phyloP scores from a whole-genome alignment of 805 yeast genomes.

The Alloascoidea hylecoeti region DNA sequence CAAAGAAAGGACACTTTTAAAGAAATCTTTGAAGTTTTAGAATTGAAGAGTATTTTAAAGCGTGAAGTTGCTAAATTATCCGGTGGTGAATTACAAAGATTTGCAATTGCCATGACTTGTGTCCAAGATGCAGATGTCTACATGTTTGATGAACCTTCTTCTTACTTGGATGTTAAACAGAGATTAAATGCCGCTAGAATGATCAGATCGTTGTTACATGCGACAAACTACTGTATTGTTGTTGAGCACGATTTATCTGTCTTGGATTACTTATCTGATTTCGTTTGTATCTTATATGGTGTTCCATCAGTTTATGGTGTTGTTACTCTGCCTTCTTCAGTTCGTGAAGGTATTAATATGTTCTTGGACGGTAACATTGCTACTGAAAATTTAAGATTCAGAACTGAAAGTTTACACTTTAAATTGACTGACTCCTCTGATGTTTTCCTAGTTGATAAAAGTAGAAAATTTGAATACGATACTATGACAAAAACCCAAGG shows the following conservation, averaged over 20 bases:
- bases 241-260: conserved; percentile 99
- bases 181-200: conserved; percentile 95
- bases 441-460: conserved; percentile 58
- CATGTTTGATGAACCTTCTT: conserved; percentile 99
- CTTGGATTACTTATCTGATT: conserved; percentile 92
- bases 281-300: conserved; percentile 93
- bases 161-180: conserved; percentile 96
- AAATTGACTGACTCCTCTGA: conserved; percentile 86
- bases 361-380: conserved; percentile 97
- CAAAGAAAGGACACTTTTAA: conserved; percentile 62
- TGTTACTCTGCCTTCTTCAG: conserved; percentile 91
- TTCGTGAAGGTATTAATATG: conserved; percentile 97
- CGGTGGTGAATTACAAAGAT: conserved; percentile 98
- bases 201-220: conserved; percentile 70
- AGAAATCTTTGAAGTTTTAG: conserved; percentile 52
- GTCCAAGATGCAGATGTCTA: conserved; percentile 90
- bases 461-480: conserved; percentile 69
- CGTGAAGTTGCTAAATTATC: conserved; percentile 87
- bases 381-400: conserved; percentile 91
- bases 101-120: conserved; percentile 95
- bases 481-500: conserved; percentile 29
- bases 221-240: conserved; percentile 79
- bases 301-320: conserved; percentile 98
- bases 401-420: conserved; percentile 91
- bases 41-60: conserved; percentile 58